Conservation (phyloP, 768 basidiomycete genomes). For the Boletus subparvulus region DNA sequence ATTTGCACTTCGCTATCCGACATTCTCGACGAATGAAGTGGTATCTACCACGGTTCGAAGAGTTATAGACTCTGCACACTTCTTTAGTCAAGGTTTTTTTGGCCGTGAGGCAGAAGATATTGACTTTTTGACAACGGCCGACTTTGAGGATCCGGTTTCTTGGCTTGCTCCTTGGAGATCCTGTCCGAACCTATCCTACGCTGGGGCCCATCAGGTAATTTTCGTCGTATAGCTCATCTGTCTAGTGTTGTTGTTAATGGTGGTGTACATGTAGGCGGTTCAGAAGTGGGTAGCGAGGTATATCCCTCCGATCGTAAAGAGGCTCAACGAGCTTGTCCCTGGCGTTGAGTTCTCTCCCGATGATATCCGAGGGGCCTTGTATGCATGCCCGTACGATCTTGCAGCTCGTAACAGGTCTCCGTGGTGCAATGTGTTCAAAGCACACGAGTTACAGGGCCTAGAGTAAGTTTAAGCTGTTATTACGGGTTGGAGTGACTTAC, state of each 20-base stretch:
- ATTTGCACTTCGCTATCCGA: constrained; percentile 23
- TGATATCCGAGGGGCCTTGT: constrained; percentile 40
- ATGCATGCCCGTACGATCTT: constrained; percentile 43
- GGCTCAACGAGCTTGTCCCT: constrained; percentile 37
- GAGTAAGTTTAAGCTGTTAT: constrained; percentile 30
- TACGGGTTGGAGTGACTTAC: neutral
- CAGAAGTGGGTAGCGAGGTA: constrained; percentile 36
- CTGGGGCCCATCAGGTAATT: neutral
- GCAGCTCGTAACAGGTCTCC: constrained; percentile 37
- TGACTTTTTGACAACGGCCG: constrained; percentile 29
- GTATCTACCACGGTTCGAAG: constrained; percentile 15
- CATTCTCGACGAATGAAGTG: constrained; percentile 11
- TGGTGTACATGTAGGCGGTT: neutral
- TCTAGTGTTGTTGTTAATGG: neutral
- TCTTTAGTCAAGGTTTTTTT: constrained; percentile 41
- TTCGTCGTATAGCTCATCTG: neutral
- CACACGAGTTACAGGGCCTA: constrained; percentile 34
- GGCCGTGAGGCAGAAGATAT: constrained; percentile 30
- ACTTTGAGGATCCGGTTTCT: constrained; percentile 35
- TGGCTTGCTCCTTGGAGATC: constrained; percentile 43
- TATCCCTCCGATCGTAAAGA: constrained; percentile 36
- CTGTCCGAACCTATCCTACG: constrained; percentile 23
- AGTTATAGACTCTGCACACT: constrained; percentile 42
- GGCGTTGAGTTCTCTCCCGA: constrained; percentile 31
- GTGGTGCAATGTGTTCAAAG: constrained; percentile 41